Percentiles rank a stretch among this genome's conserved stretches.
phyloP scores from a whole-genome alignment of 2,329 filamentous ascomycete species.

The Ophiostoma populinum region DNA sequence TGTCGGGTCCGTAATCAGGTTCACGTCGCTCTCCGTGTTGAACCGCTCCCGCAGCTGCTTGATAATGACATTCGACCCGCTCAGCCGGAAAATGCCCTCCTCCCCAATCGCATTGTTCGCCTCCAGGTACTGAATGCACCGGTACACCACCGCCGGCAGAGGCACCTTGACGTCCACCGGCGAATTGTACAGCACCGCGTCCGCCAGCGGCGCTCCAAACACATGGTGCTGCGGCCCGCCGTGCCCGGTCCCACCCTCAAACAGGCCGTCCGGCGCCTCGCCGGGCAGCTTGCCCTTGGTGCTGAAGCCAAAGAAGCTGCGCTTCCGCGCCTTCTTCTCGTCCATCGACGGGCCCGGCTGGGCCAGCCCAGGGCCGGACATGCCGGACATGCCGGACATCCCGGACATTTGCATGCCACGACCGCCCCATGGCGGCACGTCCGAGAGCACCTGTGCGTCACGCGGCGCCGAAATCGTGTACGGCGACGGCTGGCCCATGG shows the following conservation, averaged over 20 bases:
- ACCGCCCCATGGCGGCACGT: slow-evolving; percentile 63
- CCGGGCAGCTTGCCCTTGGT: too few species aligned
- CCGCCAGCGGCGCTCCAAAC: slow-evolving; percentile 71
- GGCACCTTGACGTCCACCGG: slow-evolving; percentile 57
- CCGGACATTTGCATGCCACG: too few species aligned
- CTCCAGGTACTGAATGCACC: slow-evolving; percentile 85
- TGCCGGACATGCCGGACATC: background rate
- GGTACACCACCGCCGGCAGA: slow-evolving; percentile 82
- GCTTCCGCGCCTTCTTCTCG: slow-evolving; percentile 69
- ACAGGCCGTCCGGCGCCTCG: too few species aligned
- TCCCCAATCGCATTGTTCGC: slow-evolving; percentile 65
- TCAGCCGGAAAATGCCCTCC: slow-evolving; percentile 92
- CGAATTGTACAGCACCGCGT: slow-evolving; percentile 68
- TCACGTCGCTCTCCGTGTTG: slow-evolving; percentile 81
- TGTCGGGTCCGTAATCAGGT: slow-evolving; percentile 63
- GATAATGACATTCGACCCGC: slow-evolving; percentile 91
- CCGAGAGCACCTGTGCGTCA: slow-evolving; percentile 69
- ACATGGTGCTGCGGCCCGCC: slow-evolving; percentile 44
- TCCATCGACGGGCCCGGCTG: slow-evolving; percentile 33
- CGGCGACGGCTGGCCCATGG: too few species aligned
- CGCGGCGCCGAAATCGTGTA: slow-evolving; percentile 63
- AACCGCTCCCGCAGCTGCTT: slow-evolving; percentile 83
- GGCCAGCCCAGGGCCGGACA: slow-evolving; percentile 17
- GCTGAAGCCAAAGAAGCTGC: slow-evolving; percentile 56
- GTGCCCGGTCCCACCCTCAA: slow-evolving; percentile 21